These are phyloP conservation scores for Parmelia sp. DNA, from an alignment of 495 filamentous ascomycete species.

Conservation along the genomic window DNA sequence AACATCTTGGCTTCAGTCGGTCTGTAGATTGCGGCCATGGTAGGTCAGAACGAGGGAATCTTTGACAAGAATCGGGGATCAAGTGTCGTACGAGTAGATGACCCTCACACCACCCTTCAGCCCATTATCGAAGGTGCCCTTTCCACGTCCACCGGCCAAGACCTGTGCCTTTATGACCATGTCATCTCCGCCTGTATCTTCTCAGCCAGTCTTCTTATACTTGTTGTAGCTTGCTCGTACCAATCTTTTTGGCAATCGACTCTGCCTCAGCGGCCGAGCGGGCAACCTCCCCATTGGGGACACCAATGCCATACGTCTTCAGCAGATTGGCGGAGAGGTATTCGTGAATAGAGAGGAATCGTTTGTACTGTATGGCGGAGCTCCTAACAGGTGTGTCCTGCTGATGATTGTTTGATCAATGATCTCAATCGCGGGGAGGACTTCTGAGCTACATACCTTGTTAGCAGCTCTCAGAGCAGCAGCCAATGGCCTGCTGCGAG, in stretches of 20 bases:
- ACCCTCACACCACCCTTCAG: conserved; percentile 97
- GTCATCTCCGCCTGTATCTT: conserved; percentile 66
- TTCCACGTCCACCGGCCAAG: conserved; percentile 92
- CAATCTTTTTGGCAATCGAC: conserved; percentile 80
- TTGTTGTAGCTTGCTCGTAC: conserved; percentile 35
- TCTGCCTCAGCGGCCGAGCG: conserved; percentile 81
- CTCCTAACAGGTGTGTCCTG: conserved; percentile 47
- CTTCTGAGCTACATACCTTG: conserved; percentile 43
- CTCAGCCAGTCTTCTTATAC: conserved; percentile 23
- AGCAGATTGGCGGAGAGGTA: conserved; percentile 89
- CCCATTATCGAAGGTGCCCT: conserved; percentile 95
- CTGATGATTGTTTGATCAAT: conserved; percentile 5
- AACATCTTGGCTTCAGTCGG: conserved; percentile 92
- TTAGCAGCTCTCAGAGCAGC: conserved; percentile 55
- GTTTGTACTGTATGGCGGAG: conserved; percentile 61
- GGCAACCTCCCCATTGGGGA: conserved; percentile 82
- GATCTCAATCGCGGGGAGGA: neutral
- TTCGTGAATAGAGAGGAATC: conserved; percentile 92
- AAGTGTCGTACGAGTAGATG: conserved; percentile 75
- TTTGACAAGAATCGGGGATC: neutral
- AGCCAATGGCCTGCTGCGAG: conserved; percentile 59
- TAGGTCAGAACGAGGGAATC: conserved; percentile 23
- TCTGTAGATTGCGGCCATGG: conserved; percentile 31
- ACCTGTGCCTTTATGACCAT: conserved; percentile 99
- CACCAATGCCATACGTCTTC: conserved; percentile 87